Percentiles rank a stretch among this genome's conserved stretches.
Evolutionary conservation across 768 basidiomycete genomes (phyloP).

Genomic region (Suillus discolor): DNA sequence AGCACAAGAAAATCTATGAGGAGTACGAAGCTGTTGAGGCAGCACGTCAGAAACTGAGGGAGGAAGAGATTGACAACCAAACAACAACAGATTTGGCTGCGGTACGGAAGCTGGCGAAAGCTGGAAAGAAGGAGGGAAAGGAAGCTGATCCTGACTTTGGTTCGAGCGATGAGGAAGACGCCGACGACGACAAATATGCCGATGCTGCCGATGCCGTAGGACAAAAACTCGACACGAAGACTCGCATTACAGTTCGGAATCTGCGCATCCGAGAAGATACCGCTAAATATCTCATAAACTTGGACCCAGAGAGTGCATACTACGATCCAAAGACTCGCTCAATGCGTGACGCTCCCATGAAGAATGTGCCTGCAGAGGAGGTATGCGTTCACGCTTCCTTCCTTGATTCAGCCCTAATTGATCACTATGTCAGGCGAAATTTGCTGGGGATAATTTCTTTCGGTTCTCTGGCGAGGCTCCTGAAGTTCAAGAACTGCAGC

Average conservation of each 20-base stretch:
- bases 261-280: conserved; percentile 99
- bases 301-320: conserved; percentile 94
- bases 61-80: conserved; percentile 98
- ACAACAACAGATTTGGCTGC: conserved; percentile 90
- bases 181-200: conserved; percentile 97
- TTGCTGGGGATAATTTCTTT: conserved; percentile 96
- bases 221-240: conserved; percentile 97
- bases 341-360: conserved; percentile 95
- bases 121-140: conserved; percentile 72
- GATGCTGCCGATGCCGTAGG: conserved; percentile 98
- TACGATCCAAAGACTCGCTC: conserved; percentile 99
- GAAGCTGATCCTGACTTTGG: conserved; percentile 90
- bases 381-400: conserved; percentile 45
- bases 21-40: conserved; percentile 94
- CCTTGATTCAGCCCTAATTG: conserved; percentile 5
- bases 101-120: conserved; percentile 94
- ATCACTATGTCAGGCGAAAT: conserved; percentile 59
- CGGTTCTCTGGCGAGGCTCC: conserved; percentile 91
- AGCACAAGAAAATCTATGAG: conserved; percentile 85
- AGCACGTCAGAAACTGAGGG: conserved; percentile 85
- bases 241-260: conserved; percentile 96
- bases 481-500: conserved; percentile 87
- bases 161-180: conserved; percentile 93
- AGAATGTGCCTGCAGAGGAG: conserved; percentile 81
- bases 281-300: conserved; percentile 96